These are phyloP conservation scores for Plasmopara viticola DNA, from an alignment of 352 stramenopile genomes.

Conservation along the genomic window DNA sequence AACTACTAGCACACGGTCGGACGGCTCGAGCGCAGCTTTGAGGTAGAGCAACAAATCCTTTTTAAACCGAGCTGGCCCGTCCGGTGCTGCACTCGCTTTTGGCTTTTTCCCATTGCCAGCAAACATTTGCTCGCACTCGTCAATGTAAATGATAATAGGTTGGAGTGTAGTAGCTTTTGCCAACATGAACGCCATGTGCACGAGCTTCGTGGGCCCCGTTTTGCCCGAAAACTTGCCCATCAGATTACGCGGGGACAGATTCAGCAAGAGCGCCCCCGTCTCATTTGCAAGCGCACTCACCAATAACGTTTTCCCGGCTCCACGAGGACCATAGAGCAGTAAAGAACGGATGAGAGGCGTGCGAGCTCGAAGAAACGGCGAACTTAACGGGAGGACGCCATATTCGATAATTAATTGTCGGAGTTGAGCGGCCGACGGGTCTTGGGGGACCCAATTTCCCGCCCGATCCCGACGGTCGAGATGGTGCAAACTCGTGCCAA, in stretches of 20 bases:
- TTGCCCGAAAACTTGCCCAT: conserved; percentile 91
- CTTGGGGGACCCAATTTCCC: conserved; percentile 86
- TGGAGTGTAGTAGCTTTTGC: conserved; percentile 79
- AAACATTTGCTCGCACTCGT: conserved; percentile 90
- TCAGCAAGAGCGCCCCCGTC: conserved; percentile 90
- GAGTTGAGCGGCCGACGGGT: conserved; percentile 88
- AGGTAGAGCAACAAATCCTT: conserved; percentile 92
- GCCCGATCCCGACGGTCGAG: conserved; percentile 50
- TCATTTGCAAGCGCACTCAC: conserved; percentile 90
- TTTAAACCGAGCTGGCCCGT: conserved; percentile 85
- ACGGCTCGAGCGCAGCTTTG: conserved; percentile 79
- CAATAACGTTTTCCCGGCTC: conserved; percentile 91
- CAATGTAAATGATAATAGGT: conserved; percentile 92
- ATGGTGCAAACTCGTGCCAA: conserved; percentile 73
- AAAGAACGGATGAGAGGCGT: conserved; percentile 83
- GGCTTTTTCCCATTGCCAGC: conserved; percentile 71
- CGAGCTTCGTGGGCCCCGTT: conserved; percentile 85
- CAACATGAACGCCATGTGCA: conserved; percentile 93
- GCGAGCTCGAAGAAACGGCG: conserved; percentile 59
- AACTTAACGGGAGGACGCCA: conserved; percentile 84
- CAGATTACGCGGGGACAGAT: conserved; percentile 90
- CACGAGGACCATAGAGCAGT: conserved; percentile 90
- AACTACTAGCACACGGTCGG: conserved; percentile 90
- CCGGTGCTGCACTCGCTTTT: conserved; percentile 46
- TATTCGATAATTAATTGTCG: conserved; percentile 89